phyloP scores from a whole-genome alignment of 768 basidiomycete species.

The Pisolithus marmoratus region DNA sequence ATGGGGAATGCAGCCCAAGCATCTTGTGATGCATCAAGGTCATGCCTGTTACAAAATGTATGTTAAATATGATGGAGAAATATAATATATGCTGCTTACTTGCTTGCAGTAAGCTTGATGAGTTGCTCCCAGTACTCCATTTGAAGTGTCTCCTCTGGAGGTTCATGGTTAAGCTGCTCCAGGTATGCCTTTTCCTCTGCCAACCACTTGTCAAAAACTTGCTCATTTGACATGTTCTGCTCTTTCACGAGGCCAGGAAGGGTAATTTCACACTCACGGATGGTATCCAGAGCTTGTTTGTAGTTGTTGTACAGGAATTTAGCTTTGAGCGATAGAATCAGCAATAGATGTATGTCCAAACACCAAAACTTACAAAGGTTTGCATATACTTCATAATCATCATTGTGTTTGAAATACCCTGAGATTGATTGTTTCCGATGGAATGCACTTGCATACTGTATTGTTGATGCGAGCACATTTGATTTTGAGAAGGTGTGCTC shows the following conservation, averaged over 20 bases:
- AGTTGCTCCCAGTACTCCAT: constrained; percentile 15
- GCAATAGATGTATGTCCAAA: neutral
- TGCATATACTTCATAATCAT: neutral
- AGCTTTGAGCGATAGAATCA: neutral
- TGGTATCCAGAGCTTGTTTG: constrained; percentile 19
- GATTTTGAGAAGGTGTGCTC: constrained; percentile 15
- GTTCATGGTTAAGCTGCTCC: neutral
- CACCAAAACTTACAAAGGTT: neutral
- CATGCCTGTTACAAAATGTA: neutral
- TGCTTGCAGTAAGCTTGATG: neutral
- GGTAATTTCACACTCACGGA: neutral
- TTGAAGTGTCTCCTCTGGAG: constrained; percentile 2
- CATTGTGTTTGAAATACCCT: neutral
- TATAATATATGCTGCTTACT: constrained; percentile 2
- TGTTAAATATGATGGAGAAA: neutral
- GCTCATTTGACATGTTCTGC: constrained; percentile 1
- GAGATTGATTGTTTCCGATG: constrained; percentile 15
- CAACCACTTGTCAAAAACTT: constrained; percentile 4
- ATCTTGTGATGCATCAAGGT: neutral
- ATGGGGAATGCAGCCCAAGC: neutral
- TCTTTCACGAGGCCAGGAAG: constrained; percentile 2
- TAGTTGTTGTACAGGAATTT: constrained; percentile 20
- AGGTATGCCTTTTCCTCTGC: constrained; percentile 6
- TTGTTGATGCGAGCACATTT: constrained; percentile 9
- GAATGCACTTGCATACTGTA: constrained; percentile 10